Evolutionary conservation across 768 basidiomycete species (phyloP), one percentile per base, ranked within the genome.

Genomic region (Tylopilus balloui): DNA sequence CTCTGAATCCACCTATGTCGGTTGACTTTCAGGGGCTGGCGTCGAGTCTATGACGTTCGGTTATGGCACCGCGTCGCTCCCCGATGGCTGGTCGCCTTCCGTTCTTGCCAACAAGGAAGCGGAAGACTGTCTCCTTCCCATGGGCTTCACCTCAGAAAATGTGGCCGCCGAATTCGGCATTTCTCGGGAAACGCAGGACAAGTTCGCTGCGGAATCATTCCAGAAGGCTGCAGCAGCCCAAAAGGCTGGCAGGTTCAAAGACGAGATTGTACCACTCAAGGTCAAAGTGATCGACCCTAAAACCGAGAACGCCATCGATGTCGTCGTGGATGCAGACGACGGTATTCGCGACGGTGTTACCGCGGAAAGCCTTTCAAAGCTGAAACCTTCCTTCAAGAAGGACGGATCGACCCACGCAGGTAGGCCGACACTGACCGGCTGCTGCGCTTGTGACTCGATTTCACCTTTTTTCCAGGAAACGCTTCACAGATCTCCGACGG

Each of bases 131-230:
- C 74, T 87, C 23, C 73, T 89, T 50, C 90, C 90, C 37, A 92
- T 92, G 89, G 93, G 92, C 29, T 84, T 93, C 72, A 93, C 93
- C 17, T 91, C 88, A n/a, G 92, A 94, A 73, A 92, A 92, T 65
- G 90, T 93, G 55, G 89, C 92, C 12, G 65, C 74, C 42, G 82
- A 91, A 47, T 94, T 78, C 68, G 72, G 74, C 51, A 80, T 95
- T 64, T 73, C 84, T 24, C 86, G 93, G 45, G 73, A 75, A 41
- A 70, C 67, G n/a, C 90, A 94, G 70, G 93, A 95, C 72, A 78
- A 75, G 48, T 93, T 94, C 59, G 84, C 92, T 6, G 90, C 90
- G 13, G 67, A 73, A 37, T 92, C 90, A 0, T 92, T 90, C 79
- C 82, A 84, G 60, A 89, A 89, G 64, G 92, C 92, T 8, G 81